A percentile compares a stretch with the other conserved stretches of the same genome.
Conservation (phyloP, 139 green algal genomes). For the Chlamydomonas urium region DNA sequence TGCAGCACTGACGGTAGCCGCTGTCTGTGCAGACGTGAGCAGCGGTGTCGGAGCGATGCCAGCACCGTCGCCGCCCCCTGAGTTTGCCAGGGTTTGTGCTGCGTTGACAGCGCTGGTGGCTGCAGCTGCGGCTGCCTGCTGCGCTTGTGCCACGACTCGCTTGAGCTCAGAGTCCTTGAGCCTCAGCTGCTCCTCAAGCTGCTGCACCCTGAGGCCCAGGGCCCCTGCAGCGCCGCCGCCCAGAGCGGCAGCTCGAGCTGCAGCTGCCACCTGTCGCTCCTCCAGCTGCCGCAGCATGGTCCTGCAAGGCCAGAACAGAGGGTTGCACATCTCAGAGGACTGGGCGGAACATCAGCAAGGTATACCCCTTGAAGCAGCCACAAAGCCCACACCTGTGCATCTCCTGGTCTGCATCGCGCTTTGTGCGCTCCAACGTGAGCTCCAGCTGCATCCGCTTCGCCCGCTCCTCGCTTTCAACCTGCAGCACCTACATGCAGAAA, state of each 20-base stretch:
- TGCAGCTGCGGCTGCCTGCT: neutral
- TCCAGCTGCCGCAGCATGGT: neutral
- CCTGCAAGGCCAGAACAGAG: neutral
- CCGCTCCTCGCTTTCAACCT: neutral
- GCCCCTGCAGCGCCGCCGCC: neutral
- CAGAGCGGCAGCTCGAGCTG: neutral
- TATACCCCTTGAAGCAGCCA: neutral
- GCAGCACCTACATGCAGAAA: neutral
- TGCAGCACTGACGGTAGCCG: too few species aligned
- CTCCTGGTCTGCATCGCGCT: conserved; percentile 7
- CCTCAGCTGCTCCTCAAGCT: neutral
- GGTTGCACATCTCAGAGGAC: neutral
- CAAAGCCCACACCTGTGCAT: neutral
- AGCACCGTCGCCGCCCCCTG: neutral
- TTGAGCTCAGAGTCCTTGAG: neutral
- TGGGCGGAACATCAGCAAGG: neutral
- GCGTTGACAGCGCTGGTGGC: too few species aligned
- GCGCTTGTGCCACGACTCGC: neutral
- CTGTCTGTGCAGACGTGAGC: neutral
- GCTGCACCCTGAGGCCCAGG: neutral
- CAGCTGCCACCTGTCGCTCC: neutral
- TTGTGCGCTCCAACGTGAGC: neutral
- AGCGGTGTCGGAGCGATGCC: neutral
- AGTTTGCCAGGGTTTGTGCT: neutral
- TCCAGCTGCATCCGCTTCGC: neutral